Evolutionary conservation across 805 yeast genomes (phyloP), one percentile per base, ranked within the genome.

Genomic region (Starmerella gropengiesseri): DNA sequence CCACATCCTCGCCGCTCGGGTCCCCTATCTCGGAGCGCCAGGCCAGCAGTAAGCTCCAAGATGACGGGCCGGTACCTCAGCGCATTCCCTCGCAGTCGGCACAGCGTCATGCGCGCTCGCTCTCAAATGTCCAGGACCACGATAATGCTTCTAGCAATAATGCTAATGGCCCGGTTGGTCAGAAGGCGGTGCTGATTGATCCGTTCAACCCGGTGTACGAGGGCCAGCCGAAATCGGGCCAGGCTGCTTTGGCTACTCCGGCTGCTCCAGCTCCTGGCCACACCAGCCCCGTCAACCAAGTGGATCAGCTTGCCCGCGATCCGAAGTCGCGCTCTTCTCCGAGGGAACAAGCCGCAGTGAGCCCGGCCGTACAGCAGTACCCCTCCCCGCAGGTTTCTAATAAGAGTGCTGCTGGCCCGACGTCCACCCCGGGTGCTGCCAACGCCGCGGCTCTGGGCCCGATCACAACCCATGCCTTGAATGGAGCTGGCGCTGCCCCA

Each of bases 401-500:
- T n/a, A n/a, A n/a, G 13, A 27, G 13, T 7, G 13, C 30, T 23
- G 11, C 11, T 11, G 11, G 26, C 11, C 11, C 26, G 11, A 23
- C 26, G 11, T 7, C 26, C 26, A 23, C 7, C 26, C 26, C 11
- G 11, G 11, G 26, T 11, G 11, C 11, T 11, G 26, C 7, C 26
- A 23, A 11, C 26, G 26, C 26, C 11, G 26, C 26, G 7, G 11
- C 7, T 7, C 7, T n/a, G 31, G 16, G 16, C 28, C 5, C 34
- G 13, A 18, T 8, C 19, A 5, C 21, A 5, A 11, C 34, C 20
- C 8, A 31, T 13, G 21, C 5, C 14, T 5, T 8, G 7, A n/a
- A 40, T 14, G 44, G 34, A n/a, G 43, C 25, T 13, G 48, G 33
- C 9, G 26, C 26, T 9, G 48, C 22, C 9, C 37, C 44, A 12